Evolutionary conservation across 106 monocot genomes (phyloP).

Genomic region (Dioscorea dumetorum): DNA sequence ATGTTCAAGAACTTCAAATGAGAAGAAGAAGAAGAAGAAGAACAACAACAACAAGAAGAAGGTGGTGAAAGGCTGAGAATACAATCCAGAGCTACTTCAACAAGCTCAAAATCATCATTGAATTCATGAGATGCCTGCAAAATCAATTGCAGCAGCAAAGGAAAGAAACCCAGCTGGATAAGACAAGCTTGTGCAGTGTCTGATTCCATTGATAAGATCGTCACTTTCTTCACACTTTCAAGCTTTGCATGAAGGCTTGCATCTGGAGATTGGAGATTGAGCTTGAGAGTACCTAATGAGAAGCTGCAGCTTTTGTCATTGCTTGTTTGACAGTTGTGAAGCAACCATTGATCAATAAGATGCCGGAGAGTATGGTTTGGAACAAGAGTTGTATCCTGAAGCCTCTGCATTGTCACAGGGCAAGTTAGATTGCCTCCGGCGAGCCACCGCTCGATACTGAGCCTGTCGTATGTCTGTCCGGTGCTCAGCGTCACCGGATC

Average conservation of each 20-base stretch:
- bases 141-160: constrained; percentile 43
- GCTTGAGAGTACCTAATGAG: constrained; percentile 43
- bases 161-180: constrained; percentile 59
- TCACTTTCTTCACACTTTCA: constrained; percentile 39
- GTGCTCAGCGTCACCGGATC: constrained; percentile 92
- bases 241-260: constrained; percentile 2
- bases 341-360: constrained; percentile 78
- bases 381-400: constrained; percentile 56
- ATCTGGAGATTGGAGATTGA: constrained; percentile 19
- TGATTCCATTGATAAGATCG: constrained; percentile 53
- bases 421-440: constrained; percentile 73
- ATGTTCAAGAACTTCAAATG: constrained; percentile 39
- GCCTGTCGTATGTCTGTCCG: constrained; percentile 91
- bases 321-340: constrained; percentile 8
- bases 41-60: too few relatives aligned
- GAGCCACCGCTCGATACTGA: constrained; percentile 80
- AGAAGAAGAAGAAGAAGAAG: background rate
- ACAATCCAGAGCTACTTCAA: constrained; percentile 58
- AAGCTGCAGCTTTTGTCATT: constrained; percentile 1
- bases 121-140: constrained; percentile 12
- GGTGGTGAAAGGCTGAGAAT: constrained; percentile 24
- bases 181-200: constrained; percentile 48
- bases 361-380: constrained; percentile 85
- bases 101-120: constrained; percentile 8
- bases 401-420: constrained; percentile 91